These are phyloP conservation scores for Ilyonectria robusta DNA, from an alignment of 2,329 filamentous ascomycete genomes.

Conservation along the genomic window DNA sequence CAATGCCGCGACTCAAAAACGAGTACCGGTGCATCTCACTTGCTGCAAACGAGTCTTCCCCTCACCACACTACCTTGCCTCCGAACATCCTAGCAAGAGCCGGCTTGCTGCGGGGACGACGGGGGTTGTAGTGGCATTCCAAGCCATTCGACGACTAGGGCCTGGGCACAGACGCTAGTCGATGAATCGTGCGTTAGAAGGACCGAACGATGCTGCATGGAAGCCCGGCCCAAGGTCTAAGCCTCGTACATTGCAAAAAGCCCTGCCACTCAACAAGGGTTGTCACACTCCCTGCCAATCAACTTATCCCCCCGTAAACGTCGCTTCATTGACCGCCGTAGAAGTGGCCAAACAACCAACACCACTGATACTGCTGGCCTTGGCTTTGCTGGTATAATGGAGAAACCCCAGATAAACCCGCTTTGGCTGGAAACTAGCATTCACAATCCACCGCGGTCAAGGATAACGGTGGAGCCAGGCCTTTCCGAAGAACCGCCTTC, in stretches of 20 bases:
- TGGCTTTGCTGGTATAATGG: slow-evolving; percentile 21
- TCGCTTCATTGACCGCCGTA: slow-evolving; percentile 21
- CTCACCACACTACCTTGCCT: slow-evolving; percentile 15
- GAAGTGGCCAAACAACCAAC: slow-evolving; percentile 22
- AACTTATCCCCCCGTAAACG: slow-evolving; percentile 27
- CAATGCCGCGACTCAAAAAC: slow-evolving; percentile 11
- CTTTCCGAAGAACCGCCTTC: slow-evolving; percentile 13
- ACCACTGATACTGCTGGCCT: slow-evolving; percentile 12
- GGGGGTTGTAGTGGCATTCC: slow-evolving; percentile 38
- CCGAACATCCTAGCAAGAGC: slow-evolving; percentile 38
- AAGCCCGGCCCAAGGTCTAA: slow-evolving; percentile 46
- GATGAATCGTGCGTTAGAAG: slow-evolving; percentile 49
- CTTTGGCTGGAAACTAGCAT: slow-evolving; percentile 10
- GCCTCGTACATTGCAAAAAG: slow-evolving; percentile 48
- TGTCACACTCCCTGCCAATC: slow-evolving; percentile 24
- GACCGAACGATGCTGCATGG: slow-evolving; percentile 49
- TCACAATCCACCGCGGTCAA: slow-evolving; percentile 14
- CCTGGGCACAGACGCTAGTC: slow-evolving; percentile 42
- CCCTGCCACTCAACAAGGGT: slow-evolving; percentile 35
- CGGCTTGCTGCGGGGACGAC: slow-evolving; percentile 40
- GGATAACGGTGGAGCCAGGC: slow-evolving; percentile 17
- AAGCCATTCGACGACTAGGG: slow-evolving; percentile 37
- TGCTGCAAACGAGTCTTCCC: slow-evolving; percentile 8
- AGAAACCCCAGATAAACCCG: slow-evolving; percentile 18
- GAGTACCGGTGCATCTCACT: slow-evolving; percentile 22